Percentiles rank a stretch among this genome's conserved stretches.
phyloP scores from a whole-genome alignment of 1,284 basidiomycete genomes.

The Tranzscheliella williamsii region DNA sequence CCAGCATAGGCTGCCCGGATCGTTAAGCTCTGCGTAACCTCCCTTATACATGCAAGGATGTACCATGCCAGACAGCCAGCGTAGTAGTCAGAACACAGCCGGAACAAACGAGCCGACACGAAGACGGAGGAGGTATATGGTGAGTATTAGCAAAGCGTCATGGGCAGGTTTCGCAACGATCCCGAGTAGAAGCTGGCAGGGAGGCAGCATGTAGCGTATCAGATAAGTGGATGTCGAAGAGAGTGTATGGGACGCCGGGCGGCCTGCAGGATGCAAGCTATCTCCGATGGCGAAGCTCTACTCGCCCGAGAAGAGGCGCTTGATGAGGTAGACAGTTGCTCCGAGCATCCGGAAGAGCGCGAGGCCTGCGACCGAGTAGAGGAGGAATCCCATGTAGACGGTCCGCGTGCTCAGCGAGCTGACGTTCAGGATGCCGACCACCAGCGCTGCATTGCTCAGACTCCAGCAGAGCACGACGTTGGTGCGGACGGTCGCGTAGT shows the following conservation, averaged over 20 bases:
- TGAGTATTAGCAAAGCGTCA: too few relatives aligned
- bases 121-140: too few relatives aligned
- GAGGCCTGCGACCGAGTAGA: conserved; percentile 52
- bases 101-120: too few relatives aligned
- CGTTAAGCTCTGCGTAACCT: too few relatives aligned
- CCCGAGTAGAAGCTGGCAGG: too few relatives aligned
- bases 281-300: conserved; percentile 13
- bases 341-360: conserved; percentile 49
- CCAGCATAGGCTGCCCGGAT: too few relatives aligned
- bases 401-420: conserved; percentile 27
- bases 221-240: too few relatives aligned
- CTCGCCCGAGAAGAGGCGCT: conserved; percentile 51
- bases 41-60: too few relatives aligned
- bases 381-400: conserved; percentile 56
- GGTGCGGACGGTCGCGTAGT: conserved; percentile 74
- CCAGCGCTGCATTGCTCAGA: conserved; percentile 54
- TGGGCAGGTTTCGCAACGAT: too few relatives aligned
- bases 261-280: not conserved
- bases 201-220: too few relatives aligned
- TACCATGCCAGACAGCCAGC: too few relatives aligned
- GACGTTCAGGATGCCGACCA: conserved; percentile 52
- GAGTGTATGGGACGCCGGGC: not conserved
- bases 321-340: conserved; percentile 40
- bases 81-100: too few relatives aligned
- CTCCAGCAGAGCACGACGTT: conserved; percentile 84